Conservation (phyloP, 2,329 filamentous ascomycete species). For the Neurospora sp. region DNA sequence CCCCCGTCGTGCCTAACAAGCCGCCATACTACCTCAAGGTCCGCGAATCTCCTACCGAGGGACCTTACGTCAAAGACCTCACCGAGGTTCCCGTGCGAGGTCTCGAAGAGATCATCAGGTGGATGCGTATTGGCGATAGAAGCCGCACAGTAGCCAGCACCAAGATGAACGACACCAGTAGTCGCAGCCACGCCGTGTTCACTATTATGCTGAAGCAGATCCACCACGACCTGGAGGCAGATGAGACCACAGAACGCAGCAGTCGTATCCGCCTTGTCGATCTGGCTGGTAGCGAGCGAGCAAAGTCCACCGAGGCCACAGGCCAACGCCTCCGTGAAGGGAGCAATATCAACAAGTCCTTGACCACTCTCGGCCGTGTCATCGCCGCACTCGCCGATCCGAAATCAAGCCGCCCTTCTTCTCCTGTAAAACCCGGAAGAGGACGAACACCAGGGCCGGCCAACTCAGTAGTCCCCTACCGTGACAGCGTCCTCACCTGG, state of each 20-base stretch:
- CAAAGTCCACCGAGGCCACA: slow-evolving; percentile 91
- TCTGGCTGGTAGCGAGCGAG: slow-evolving; percentile 86
- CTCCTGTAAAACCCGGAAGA: slow-evolving; percentile 41
- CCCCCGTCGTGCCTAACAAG: slow-evolving; percentile 59
- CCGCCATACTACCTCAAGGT: slow-evolving; percentile 92
- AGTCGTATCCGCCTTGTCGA: slow-evolving; percentile 93
- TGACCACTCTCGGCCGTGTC: slow-evolving; percentile 89
- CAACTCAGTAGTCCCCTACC: slow-evolving; percentile 74
- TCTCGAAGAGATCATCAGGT: slow-evolving; percentile 76
- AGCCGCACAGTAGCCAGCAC: slow-evolving; percentile 87
- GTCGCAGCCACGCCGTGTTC: slow-evolving; percentile 92
- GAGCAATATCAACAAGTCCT: slow-evolving; percentile 97
- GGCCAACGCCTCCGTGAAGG: slow-evolving; percentile 85
- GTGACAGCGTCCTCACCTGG: slow-evolving; percentile 78
- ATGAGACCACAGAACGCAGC: slow-evolving; percentile 91
- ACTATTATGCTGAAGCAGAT: slow-evolving; percentile 98
- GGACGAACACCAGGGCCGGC: slow-evolving; percentile 24
- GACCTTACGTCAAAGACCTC: slow-evolving; percentile 92
- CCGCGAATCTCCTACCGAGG: slow-evolving; percentile 86
- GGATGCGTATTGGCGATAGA: slow-evolving; percentile 82
- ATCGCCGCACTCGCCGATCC: slow-evolving; percentile 80
- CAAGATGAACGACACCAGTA: slow-evolving; percentile 99
- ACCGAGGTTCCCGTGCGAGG: slow-evolving; percentile 87
- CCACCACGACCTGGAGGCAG: slow-evolving; percentile 92
- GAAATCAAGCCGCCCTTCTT: slow-evolving; percentile 35